phyloP scores from a whole-genome alignment of 768 basidiomycete species.

The Suillus plorans region DNA sequence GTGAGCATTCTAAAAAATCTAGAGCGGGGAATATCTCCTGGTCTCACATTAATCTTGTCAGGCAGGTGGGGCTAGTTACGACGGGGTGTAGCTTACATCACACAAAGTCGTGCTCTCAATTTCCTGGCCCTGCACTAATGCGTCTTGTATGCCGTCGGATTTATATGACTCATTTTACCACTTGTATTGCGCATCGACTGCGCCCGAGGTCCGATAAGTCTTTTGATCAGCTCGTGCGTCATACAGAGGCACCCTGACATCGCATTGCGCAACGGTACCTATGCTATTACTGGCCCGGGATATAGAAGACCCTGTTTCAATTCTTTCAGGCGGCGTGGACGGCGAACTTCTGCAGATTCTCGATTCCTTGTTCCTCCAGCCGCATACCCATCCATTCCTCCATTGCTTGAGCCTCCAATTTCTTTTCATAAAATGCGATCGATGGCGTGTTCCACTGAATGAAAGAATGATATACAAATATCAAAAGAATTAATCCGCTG shows the following conservation, averaged over 20 bases:
- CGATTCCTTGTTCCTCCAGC: slow-evolving; percentile 68
- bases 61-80: slow-evolving; percentile 90
- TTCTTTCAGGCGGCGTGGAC: slow-evolving; percentile 21
- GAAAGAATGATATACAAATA: neutral
- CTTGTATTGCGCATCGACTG: neutral
- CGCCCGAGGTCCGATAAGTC: neutral
- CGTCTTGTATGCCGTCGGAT: neutral
- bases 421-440: slow-evolving; percentile 89
- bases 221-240: neutral
- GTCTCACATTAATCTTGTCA: slow-evolving; percentile 31
- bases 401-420: slow-evolving; percentile 74
- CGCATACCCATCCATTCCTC: slow-evolving; percentile 90
- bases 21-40: slow-evolving; percentile 9
- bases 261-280: neutral
- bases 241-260: neutral
- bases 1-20: slow-evolving; percentile 42
- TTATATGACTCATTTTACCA: slow-evolving; percentile 2
- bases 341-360: slow-evolving; percentile 51
- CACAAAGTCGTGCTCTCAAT: slow-evolving; percentile 7
- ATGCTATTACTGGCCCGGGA: neutral
- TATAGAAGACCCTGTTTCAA: neutral
- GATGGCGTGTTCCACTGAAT: slow-evolving; percentile 89
- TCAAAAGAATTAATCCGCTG: neutral
- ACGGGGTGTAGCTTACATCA: slow-evolving; percentile 58
- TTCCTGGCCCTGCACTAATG: neutral